phyloP scores from a whole-genome alignment of 768 basidiomycete genomes.

The Gelatoporia subvermispora region DNA sequence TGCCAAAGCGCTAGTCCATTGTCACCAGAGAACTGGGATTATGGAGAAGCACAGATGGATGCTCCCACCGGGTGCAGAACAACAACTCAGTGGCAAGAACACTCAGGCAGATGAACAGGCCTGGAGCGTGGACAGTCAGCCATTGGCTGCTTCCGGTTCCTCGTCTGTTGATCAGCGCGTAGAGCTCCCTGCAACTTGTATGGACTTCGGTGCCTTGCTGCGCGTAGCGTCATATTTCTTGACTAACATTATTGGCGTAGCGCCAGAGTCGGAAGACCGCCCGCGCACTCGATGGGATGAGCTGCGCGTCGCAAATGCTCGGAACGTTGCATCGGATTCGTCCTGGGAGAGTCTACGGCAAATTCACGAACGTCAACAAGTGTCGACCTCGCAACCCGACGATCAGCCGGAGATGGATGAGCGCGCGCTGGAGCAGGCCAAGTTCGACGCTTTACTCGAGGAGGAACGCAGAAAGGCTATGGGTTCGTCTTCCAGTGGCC shows the following conservation, averaged over 20 bases:
- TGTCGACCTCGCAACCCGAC: constrained; percentile 4
- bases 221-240: too few relatives aligned
- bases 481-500: too few relatives aligned
- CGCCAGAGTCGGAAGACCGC: not conserved
- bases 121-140: too few relatives aligned
- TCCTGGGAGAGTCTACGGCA: constrained; percentile 70
- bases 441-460: constrained; percentile 56
- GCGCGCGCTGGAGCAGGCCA: constrained; percentile 44
- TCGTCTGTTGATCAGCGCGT: not conserved
- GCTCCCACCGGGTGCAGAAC: not conserved
- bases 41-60: not conserved
- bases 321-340: constrained; percentile 37
- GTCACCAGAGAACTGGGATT: constrained; percentile 18
- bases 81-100: not conserved
- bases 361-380: constrained; percentile 39
- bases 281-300: constrained; percentile 54
- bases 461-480: constrained; percentile 41
- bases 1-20: constrained; percentile 27
- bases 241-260: not conserved
- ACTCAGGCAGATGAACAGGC: not conserved
- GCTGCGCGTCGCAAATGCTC: constrained; percentile 52
- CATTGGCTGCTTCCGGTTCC: too few relatives aligned
- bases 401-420: constrained; percentile 14
- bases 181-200: not conserved
- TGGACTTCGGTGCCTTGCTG: too few relatives aligned